Evolutionary conservation across 495 filamentous ascomycete genomes (phyloP), one percentile per base, ranked within the genome.

Genomic region (Penicillium cosmopolitanum): DNA sequence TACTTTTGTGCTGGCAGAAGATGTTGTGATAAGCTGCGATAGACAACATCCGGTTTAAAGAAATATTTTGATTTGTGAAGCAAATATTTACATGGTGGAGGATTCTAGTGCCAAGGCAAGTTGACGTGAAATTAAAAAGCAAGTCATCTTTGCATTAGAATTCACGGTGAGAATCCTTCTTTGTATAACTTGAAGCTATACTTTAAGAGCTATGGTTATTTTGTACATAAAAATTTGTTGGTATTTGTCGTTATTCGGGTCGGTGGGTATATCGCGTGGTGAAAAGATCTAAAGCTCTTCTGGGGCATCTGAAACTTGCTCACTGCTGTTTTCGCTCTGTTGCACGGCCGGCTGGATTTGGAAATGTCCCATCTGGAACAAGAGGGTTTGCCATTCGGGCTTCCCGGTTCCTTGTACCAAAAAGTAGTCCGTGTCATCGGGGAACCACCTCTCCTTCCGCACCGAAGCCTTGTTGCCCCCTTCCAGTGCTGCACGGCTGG

Each of bases 401-500:
- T 85, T 85, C 0, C 85, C 91, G 1, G 93, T 94, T 38, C 71
- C 75, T 65, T 91, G 77, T 1, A 96, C 84, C 33, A 82, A 66
- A 8, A 77, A 68, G 8, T 85, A 78, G 60, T 94, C 89, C 11
- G 89, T 69, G 5, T 85, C 79, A 21, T 78, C 78, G n/a, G 83
- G 79, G 69, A 97, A 94, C 85, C 92, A 97, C 51, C 83, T 81
- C 70, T 95, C 92, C 53, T 83, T 85, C 50, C 91, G 82, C 16
- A 85, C 91, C 2, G 79, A 85, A 38, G 85, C 83, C 63, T 95
- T 85, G 46, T 81, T 80, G 1, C 92, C 87, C 16, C 93, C 93
- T 65, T 96, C 93, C 0, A 93, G 78, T 0, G 94, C 96, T 12
- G 89, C 90, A 38, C 92, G 83, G 28, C 90, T 90, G 19, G 91